Evolutionary conservation across 73 alveolate genomes (phyloP).

Genomic region (Paramecium sexaurelia): DNA sequence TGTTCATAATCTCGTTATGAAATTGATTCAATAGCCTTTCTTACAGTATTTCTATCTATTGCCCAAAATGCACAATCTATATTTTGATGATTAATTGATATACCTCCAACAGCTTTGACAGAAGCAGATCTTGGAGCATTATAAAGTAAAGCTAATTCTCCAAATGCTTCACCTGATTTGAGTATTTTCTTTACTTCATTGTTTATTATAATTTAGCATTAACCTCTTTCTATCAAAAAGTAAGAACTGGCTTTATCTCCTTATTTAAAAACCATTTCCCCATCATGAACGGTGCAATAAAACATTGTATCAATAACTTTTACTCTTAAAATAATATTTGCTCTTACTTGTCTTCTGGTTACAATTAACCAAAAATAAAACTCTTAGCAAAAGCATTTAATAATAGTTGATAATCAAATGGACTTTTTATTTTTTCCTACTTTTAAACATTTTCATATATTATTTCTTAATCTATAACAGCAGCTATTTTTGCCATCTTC

Average conservation of each 20-base stretch:
- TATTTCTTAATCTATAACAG: slow-evolving; percentile 13
- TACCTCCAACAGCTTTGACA: slow-evolving; percentile 72
- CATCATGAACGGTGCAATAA: slow-evolving; percentile 67
- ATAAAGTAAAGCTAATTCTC: slow-evolving; percentile 80
- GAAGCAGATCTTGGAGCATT: slow-evolving; percentile 84
- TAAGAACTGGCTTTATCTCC: slow-evolving; percentile 87
- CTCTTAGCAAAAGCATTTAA: not conserved
- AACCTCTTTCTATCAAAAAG: slow-evolving; percentile 80
- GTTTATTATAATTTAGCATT: slow-evolving; percentile 75
- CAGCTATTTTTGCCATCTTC: slow-evolving; percentile 44
- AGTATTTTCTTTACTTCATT: slow-evolving; percentile 68
- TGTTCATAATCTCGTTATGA: slow-evolving; percentile 45
- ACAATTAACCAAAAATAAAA: not conserved
- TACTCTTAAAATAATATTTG: not conserved
- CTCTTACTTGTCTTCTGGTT: slow-evolving; percentile 26
- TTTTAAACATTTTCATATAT: slow-evolving; percentile 22
- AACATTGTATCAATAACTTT: slow-evolving; percentile 64
- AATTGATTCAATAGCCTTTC: slow-evolving; percentile 72
- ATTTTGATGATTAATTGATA: not conserved
- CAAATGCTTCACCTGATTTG: slow-evolving; percentile 81
- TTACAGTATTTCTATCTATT: slow-evolving; percentile 82
- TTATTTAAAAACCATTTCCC: slow-evolving; percentile 76
- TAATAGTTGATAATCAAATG: slow-evolving; percentile 19
- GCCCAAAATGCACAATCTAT: slow-evolving; percentile 81
- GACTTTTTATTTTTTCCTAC: slow-evolving; percentile 35